A percentile compares a stretch with the other conserved stretches of the same genome.
Conservation (phyloP, 345 rosid species). For the Moricandia moricandioides region DNA sequence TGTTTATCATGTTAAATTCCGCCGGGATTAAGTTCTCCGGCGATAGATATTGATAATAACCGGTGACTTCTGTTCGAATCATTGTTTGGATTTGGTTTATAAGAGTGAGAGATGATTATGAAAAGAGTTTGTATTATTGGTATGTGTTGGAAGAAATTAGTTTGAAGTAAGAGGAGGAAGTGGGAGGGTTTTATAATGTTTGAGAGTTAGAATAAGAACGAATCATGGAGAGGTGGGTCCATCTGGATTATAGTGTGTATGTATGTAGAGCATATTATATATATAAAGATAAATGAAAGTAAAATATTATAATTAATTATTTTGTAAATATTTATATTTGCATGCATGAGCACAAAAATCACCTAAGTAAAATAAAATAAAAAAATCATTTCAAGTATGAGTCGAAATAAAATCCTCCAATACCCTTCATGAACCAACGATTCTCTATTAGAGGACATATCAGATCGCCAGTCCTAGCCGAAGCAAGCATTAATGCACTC, state of each 20-base stretch:
- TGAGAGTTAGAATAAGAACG: neutral
- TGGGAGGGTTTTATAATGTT: slow-evolving; percentile 30
- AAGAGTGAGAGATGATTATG: neutral
- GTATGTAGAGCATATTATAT: neutral
- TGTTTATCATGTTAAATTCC: slow-evolving; percentile 4
- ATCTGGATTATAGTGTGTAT: neutral
- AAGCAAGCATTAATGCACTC: neutral
- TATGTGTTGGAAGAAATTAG: neutral
- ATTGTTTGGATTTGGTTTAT: neutral
- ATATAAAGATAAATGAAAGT: neutral
- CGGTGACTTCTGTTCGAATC: slow-evolving; percentile 29
- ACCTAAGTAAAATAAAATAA: no score
- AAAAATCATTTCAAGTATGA: neutral
- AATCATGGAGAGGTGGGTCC: slow-evolving; percentile 25
- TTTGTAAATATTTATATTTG: no score
- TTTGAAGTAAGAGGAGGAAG: slow-evolving; percentile 11
- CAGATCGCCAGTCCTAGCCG: neutral
- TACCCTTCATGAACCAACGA: neutral
- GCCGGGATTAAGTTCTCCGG: slow-evolving; percentile 21
- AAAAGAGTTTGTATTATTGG: neutral
- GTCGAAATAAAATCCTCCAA: neutral
- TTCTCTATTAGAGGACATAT: neutral
- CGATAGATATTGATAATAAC: slow-evolving; percentile 21
- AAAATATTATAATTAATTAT: no score
- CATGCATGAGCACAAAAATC: no score